Evolutionary conservation across 2,329 filamentous ascomycete species (phyloP).

Genomic region (Fusarium oligoseptatum): DNA sequence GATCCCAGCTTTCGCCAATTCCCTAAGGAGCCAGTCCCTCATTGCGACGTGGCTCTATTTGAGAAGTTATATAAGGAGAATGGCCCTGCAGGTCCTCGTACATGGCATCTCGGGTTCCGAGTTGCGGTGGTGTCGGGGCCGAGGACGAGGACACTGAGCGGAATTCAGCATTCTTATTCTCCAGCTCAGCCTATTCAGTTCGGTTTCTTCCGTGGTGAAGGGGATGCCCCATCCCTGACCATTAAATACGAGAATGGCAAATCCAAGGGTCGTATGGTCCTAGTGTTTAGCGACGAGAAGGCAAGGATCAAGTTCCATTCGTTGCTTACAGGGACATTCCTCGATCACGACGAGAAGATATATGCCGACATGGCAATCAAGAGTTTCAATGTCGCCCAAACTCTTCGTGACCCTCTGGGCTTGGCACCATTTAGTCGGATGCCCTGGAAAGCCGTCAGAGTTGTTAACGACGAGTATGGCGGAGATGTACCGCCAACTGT

Average conservation of each 20-base stretch:
- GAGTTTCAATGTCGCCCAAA: conserved; percentile 72
- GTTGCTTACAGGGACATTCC: conserved; percentile 78
- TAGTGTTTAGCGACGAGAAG: conserved; percentile 81
- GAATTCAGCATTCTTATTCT: conserved; percentile 77
- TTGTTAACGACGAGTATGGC: conserved; percentile 79
- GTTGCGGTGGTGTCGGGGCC: conserved; percentile 83
- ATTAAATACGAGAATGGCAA: conserved; percentile 77
- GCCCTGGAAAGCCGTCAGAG: conserved; percentile 75
- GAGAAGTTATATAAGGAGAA: conserved; percentile 77
- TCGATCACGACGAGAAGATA: conserved; percentile 77
- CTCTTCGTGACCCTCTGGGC: conserved; percentile 63
- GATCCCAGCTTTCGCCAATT: conserved; percentile 78
- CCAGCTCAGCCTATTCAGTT: conserved; percentile 80
- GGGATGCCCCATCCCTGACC: conserved; percentile 76
- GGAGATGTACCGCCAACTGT: conserved; percentile 74
- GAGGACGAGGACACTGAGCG: conserved; percentile 81
- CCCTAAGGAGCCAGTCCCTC: conserved; percentile 78
- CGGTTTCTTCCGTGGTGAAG: conserved; percentile 80
- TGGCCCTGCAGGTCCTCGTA: conserved; percentile 79
- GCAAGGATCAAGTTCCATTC: conserved; percentile 80
- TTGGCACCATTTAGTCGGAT: conserved; percentile 64
- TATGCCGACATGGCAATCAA: conserved; percentile 77
- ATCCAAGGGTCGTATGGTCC: conserved; percentile 77
- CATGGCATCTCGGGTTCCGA: conserved; percentile 83
- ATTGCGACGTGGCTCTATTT: conserved; percentile 81